These are phyloP conservation scores for Candida germanica DNA, from an alignment of 805 yeast genomes.

Conservation along the genomic window DNA sequence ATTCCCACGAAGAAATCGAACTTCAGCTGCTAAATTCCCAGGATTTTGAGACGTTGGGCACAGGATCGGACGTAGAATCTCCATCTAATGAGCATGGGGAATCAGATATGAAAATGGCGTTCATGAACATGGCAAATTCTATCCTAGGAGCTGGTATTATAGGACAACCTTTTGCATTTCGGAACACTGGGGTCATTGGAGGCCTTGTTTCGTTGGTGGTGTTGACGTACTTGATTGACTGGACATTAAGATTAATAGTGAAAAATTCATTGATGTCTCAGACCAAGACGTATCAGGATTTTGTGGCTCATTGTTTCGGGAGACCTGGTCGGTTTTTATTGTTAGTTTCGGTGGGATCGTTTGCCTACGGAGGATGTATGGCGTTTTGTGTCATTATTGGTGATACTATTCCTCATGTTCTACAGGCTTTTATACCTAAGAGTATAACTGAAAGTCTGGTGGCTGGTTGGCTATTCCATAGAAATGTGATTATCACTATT, in stretches of 20 bases:
- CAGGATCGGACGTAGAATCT: slow-evolving; percentile 1
- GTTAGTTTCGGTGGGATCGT: slow-evolving; percentile 74
- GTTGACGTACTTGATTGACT: slow-evolving; percentile 74
- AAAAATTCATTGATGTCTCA: slow-evolving; percentile 78
- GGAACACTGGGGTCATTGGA: slow-evolving; percentile 74
- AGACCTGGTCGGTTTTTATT: slow-evolving; percentile 63
- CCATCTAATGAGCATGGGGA: slow-evolving; percentile 23
- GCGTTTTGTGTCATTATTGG: slow-evolving; percentile 95
- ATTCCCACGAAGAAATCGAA: slow-evolving; percentile 17
- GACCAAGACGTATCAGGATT: slow-evolving; percentile 76
- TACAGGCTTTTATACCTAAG: slow-evolving; percentile 59
- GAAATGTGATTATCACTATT: slow-evolving; percentile 68
- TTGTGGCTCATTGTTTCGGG: slow-evolving; percentile 80
- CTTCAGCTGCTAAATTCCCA: slow-evolving; percentile 18
- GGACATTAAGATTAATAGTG: slow-evolving; percentile 80
- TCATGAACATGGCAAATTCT: slow-evolving; percentile 95
- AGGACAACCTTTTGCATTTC: slow-evolving; percentile 87
- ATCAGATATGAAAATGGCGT: slow-evolving; percentile 71
- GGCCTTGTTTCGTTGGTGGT: slow-evolving; percentile 60
- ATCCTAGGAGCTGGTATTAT: slow-evolving; percentile 95
- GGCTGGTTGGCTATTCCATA: slow-evolving; percentile 47
- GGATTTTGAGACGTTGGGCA: slow-evolving; percentile 12
- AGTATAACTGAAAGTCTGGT: slow-evolving; percentile 29
- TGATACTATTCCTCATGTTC: slow-evolving; percentile 89
- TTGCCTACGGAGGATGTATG: slow-evolving; percentile 92